Evolutionary conservation across 306 rosid genomes (phyloP).

Genomic region (Medicago ruthenica): DNA sequence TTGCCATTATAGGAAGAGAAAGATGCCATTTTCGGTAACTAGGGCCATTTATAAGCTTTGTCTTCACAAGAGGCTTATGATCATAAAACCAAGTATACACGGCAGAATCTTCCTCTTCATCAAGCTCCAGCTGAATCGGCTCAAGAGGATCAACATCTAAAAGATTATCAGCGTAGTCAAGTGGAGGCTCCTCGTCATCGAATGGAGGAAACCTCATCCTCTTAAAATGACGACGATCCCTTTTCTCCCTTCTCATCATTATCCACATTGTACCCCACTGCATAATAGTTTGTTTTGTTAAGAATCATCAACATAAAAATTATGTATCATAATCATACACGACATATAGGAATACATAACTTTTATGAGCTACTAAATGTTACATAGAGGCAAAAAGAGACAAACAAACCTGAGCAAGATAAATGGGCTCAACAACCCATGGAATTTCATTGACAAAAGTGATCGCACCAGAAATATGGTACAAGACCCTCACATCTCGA

Average conservation of each 20-base stretch:
- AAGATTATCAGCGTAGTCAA: slow-evolving; percentile 96
- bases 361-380: too few relatives aligned
- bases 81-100: slow-evolving; percentile 97
- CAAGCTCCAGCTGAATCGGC: slow-evolving; percentile 96
- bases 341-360: neutral
- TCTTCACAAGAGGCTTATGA: slow-evolving; percentile 95
- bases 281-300: slow-evolving; percentile 24
- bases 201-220: slow-evolving; percentile 99
- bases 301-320: slow-evolving; percentile 1
- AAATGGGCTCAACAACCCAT: slow-evolving; percentile 98
- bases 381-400: neutral
- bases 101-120: slow-evolving; percentile 99
- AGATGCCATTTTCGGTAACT: slow-evolving; percentile 99
- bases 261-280: slow-evolving; percentile 99
- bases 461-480: slow-evolving; percentile 98
- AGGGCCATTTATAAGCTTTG: slow-evolving; percentile 97
- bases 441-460: slow-evolving; percentile 98
- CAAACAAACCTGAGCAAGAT: slow-evolving; percentile 84
- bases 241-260: slow-evolving; percentile 99
- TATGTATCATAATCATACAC: neutral
- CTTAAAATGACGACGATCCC: slow-evolving; percentile 98
- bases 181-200: slow-evolving; percentile 98
- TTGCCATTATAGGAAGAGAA: slow-evolving; percentile 99
- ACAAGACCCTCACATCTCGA: slow-evolving; percentile 90
- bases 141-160: slow-evolving; percentile 98